Conservation (phyloP, 139 green algal species). For the Tetradesmus obliquus region DNA sequence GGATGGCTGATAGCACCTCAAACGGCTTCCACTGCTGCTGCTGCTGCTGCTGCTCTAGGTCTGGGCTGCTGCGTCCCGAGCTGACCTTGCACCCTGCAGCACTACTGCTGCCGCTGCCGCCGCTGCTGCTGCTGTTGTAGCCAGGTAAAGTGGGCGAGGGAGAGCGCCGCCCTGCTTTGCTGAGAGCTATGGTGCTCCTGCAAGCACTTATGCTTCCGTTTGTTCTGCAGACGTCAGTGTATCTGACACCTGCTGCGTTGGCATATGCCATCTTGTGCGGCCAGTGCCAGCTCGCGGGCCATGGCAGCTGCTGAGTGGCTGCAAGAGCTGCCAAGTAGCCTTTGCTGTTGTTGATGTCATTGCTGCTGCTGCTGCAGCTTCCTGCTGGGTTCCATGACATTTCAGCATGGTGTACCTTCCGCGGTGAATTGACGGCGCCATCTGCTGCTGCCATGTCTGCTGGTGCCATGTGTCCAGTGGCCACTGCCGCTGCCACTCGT, state of each 20-base stretch:
- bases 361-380: not conserved
- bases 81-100: not conserved
- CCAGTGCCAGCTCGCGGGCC: not conserved
- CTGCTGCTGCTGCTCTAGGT: constrained; percentile 4
- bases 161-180: not conserved
- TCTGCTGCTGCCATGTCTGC: not conserved
- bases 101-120: not conserved
- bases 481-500: not conserved
- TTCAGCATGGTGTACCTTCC: not conserved
- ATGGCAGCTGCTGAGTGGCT: not conserved
- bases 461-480: not conserved
- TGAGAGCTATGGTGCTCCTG: not conserved
- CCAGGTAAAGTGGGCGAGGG: not conserved
- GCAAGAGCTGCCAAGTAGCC: not conserved
- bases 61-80: not conserved
- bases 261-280: not conserved
- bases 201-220: not conserved
- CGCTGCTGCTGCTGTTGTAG: not conserved
- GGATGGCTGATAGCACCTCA: constrained; percentile 1
- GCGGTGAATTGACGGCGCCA: not conserved
- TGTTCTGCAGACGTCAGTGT: not conserved
- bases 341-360: not conserved
- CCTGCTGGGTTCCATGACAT: not conserved
- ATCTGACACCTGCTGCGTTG: not conserved
- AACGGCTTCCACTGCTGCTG: not conserved